Percentiles rank a stretch among this genome's conserved stretches.
Evolutionary conservation across 225 moss, liverwort and hornwort genomes (phyloP).

Genomic region (Sphagnum contortum): DNA sequence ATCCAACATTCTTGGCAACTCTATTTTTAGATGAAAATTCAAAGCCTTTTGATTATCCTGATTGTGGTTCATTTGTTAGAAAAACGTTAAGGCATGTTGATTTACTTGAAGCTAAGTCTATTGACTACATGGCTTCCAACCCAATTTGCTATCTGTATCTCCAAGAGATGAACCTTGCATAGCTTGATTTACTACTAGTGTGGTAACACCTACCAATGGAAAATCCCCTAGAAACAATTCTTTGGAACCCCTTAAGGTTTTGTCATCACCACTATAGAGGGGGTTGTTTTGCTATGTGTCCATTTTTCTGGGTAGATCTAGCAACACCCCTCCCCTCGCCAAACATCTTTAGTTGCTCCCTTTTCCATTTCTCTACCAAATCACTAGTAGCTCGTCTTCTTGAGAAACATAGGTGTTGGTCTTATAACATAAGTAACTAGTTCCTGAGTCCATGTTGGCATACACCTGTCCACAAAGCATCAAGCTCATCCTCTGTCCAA

Average conservation of each 20-base stretch:
- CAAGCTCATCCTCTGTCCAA: slow-evolving; percentile 91
- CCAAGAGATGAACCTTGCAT: slow-evolving; percentile 20
- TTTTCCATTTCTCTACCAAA: slow-evolving; percentile 69
- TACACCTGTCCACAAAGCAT: slow-evolving; percentile 78
- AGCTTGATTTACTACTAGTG: slow-evolving; percentile 8
- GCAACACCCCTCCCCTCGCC: slow-evolving; percentile 7
- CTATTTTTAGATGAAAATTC: too few species aligned
- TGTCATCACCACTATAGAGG: slow-evolving; percentile 18
- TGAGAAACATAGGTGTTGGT: slow-evolving; percentile 45
- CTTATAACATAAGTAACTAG: slow-evolving; percentile 63
- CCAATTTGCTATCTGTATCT: slow-evolving; percentile 48
- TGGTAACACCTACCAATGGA: slow-evolving; percentile 3
- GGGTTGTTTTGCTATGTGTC: slow-evolving; percentile 10
- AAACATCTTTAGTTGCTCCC: slow-evolving; percentile 58
- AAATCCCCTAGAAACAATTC: slow-evolving; percentile 3
- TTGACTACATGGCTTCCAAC: slow-evolving; percentile 41
- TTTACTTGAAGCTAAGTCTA: slow-evolving; percentile 33
- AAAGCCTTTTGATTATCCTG: too few species aligned
- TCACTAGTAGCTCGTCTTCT: slow-evolving; percentile 53
- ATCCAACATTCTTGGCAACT: too few species aligned
- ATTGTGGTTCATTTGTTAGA: slow-evolving; percentile 9
- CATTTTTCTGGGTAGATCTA: slow-evolving; percentile 11
- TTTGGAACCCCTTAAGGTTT: slow-evolving; percentile 10
- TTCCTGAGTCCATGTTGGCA: slow-evolving; percentile 65
- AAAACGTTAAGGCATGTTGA: slow-evolving; percentile 21